phyloP scores from a whole-genome alignment of 306 rosid species.

The Lathyrus tuberosus region DNA sequence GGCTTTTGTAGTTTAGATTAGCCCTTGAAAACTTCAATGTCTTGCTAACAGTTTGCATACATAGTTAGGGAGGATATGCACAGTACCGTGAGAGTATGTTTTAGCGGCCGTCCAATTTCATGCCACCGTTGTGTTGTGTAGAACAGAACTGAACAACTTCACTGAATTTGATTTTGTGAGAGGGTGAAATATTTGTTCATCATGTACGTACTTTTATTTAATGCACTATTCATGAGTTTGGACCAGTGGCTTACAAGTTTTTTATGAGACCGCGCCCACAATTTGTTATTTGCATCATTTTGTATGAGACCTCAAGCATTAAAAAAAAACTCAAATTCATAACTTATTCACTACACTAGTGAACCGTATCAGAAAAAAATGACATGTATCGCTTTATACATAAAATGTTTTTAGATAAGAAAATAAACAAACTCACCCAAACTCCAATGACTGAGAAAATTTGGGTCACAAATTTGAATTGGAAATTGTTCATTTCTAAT shows the following conservation, averaged over 20 bases:
- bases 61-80: slow-evolving; percentile 45
- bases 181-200: slow-evolving; percentile 6
- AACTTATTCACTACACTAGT: background rate
- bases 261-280: background rate
- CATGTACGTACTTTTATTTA: slow-evolving; percentile 7
- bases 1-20: slow-evolving; percentile 43
- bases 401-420: too few relatives aligned
- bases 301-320: background rate
- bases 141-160: background rate
- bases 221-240: background rate
- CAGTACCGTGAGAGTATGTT: slow-evolving; percentile 39
- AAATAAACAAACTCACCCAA: too few relatives aligned
- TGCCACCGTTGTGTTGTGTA: slow-evolving; percentile 37
- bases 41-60: slow-evolving; percentile 30
- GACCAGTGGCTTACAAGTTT: background rate
- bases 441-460: too few relatives aligned
- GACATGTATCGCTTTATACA: too few relatives aligned
- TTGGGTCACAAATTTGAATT: too few relatives aligned
- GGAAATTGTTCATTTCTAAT: too few relatives aligned
- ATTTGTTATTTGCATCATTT: slow-evolving; percentile 4
- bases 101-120: slow-evolving; percentile 32
- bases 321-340: background rate
- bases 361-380: background rate
- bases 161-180: slow-evolving; percentile 34
- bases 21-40: slow-evolving; percentile 32